phyloP scores from a whole-genome alignment of 2,329 filamentous ascomycete species.

The Paraphoma chrysanthemicola region DNA sequence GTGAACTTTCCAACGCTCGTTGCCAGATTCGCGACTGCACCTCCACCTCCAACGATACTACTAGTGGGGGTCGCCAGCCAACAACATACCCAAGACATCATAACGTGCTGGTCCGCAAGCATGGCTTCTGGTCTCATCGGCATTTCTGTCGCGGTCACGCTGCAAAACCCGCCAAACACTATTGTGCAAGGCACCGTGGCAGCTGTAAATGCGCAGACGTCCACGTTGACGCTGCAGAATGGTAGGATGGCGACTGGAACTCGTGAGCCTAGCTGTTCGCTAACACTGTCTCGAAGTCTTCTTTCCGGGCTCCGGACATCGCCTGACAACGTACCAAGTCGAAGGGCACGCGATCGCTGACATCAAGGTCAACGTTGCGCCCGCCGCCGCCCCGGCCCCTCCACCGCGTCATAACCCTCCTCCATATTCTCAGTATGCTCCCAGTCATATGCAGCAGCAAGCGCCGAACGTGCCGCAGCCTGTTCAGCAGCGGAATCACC shows the following conservation, averaged over 20 bases:
- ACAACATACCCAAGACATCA: background rate
- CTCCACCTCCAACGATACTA: slow-evolving; percentile 7
- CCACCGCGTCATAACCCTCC: slow-evolving; percentile 23
- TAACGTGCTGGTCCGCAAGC: slow-evolving; percentile 7
- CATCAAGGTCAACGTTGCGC: slow-evolving; percentile 57
- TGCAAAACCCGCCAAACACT: slow-evolving; percentile 69
- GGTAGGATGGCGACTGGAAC: slow-evolving; percentile 56
- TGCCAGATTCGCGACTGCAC: slow-evolving; percentile 3
- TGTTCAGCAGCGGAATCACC: slow-evolving; percentile 6
- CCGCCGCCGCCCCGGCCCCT: slow-evolving; percentile 20
- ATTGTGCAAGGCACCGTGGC: slow-evolving; percentile 74
- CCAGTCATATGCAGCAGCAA: slow-evolving; percentile 16
- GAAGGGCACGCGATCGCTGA: slow-evolving; percentile 66
- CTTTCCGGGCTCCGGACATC: slow-evolving; percentile 61
- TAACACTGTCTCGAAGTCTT: slow-evolving; percentile 52
- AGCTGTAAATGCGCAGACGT: slow-evolving; percentile 69
- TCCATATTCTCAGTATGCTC: slow-evolving; percentile 29
- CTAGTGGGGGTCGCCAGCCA: slow-evolving; percentile 9
- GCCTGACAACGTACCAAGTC: slow-evolving; percentile 61
- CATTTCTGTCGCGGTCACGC: slow-evolving; percentile 75
- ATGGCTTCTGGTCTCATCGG: slow-evolving; percentile 77
- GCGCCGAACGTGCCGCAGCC: slow-evolving; percentile 9
- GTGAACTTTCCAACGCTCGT: slow-evolving; percentile 4
- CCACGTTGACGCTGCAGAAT: slow-evolving; percentile 71
- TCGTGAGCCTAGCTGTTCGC: background rate